Conservation (phyloP, 2,329 filamentous ascomycete genomes). For the Monilinia polystroma region DNA sequence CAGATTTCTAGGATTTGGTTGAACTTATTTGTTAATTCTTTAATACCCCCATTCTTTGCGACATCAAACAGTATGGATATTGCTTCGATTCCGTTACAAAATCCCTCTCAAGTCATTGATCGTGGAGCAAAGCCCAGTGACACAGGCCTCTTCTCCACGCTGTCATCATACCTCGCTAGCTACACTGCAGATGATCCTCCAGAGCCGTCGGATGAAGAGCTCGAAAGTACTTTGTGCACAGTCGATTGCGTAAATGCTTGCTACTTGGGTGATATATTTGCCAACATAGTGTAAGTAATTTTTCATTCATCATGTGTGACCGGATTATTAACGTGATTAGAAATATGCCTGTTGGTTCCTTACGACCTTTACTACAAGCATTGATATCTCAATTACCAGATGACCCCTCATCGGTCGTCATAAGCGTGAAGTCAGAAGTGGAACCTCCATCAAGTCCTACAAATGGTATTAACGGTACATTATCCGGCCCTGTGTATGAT, state of each 20-base stretch:
- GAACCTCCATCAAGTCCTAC: slow-evolving; percentile 57
- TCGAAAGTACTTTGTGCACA: slow-evolving; percentile 92
- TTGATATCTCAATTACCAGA: slow-evolving; percentile 85
- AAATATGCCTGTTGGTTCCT: slow-evolving; percentile 57
- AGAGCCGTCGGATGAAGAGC: slow-evolving; percentile 93
- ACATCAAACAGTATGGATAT: slow-evolving; percentile 66
- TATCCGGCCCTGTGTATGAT: slow-evolving; percentile 69
- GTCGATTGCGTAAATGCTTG: slow-evolving; percentile 94
- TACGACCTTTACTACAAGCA: slow-evolving; percentile 65
- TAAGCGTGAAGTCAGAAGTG: slow-evolving; percentile 85
- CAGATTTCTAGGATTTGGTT: slow-evolving; percentile 88
- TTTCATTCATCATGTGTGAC: not conserved
- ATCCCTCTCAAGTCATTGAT: slow-evolving; percentile 89
- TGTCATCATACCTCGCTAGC: slow-evolving; percentile 97
- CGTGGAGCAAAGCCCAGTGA: slow-evolving; percentile 76
- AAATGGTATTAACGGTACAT: slow-evolving; percentile 57
- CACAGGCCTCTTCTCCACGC: slow-evolving; percentile 84
- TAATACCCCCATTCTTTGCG: slow-evolving; percentile 69
- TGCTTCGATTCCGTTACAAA: slow-evolving; percentile 82
- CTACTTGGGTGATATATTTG: slow-evolving; percentile 76
- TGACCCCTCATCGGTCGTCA: slow-evolving; percentile 75
- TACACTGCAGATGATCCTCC: slow-evolving; percentile 97
- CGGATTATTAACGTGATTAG: slow-evolving; percentile 43
- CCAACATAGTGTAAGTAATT: slow-evolving; percentile 70
- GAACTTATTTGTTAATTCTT: slow-evolving; percentile 93